Conservation (phyloP, 1,139 yeast species). For the Lodderomyces metapsilosis region DNA sequence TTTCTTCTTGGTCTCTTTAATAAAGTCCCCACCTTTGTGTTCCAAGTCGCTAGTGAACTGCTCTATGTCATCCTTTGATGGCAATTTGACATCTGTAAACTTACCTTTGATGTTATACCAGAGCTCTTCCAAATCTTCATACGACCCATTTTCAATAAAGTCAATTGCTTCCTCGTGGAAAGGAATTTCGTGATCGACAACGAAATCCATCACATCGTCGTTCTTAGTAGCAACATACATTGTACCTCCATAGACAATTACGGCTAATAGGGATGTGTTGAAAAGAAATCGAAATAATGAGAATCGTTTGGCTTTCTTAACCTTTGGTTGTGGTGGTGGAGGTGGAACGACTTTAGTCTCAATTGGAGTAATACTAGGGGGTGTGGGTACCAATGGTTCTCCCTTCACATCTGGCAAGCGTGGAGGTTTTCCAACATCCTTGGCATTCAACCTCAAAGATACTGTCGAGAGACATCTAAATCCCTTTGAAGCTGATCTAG, state of each 20-base stretch:
- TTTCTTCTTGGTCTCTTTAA: slow-evolving; percentile 38
- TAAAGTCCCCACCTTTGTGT: slow-evolving; percentile 33
- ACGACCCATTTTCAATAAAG: slow-evolving; percentile 37
- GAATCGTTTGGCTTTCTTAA: slow-evolving; percentile 26
- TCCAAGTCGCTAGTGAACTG: slow-evolving; percentile 36
- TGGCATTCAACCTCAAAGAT: slow-evolving; percentile 10
- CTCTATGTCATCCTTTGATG: slow-evolving; percentile 33
- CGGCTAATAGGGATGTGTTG: slow-evolving; percentile 28
- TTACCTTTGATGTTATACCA: slow-evolving; percentile 21
- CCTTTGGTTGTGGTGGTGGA: slow-evolving; percentile 11
- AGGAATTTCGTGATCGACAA: slow-evolving; percentile 46
- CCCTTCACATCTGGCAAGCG: slow-evolving; percentile 10
- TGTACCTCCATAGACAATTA: slow-evolving; percentile 39
- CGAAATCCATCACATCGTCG: slow-evolving; percentile 46
- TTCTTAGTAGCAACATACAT: slow-evolving; percentile 45
- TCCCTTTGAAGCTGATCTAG: background rate
- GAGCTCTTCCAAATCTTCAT: slow-evolving; percentile 30
- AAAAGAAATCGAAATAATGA: slow-evolving; percentile 34
- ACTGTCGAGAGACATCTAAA: background rate
- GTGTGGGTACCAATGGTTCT: slow-evolving; percentile 9
- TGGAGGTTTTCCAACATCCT: slow-evolving; percentile 12
- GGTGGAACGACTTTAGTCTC: slow-evolving; percentile 7
- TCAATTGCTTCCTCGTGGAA: slow-evolving; percentile 44
- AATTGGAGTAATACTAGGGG: slow-evolving; percentile 7
- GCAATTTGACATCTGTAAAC: slow-evolving; percentile 24